Conservation (phyloP, 495 filamentous ascomycete species). For the Penicillium tannophilum region DNA sequence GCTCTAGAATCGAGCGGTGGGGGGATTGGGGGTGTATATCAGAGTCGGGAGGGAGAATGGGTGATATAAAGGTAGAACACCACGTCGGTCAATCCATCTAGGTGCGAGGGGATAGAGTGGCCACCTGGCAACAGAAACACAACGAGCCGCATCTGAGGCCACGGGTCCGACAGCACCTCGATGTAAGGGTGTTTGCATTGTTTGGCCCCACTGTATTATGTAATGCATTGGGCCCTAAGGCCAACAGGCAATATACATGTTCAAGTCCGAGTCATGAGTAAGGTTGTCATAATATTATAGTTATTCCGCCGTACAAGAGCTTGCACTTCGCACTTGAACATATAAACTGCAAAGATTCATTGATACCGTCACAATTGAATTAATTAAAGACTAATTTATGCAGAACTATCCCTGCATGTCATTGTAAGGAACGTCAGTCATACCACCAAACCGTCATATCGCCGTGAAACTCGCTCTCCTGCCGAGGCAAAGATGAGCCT, state of each 20-base stretch:
- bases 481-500: neutral
- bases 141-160: conserved; percentile 31
- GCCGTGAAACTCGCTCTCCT: neutral
- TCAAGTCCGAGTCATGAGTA: neutral
- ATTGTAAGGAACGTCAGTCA: neutral
- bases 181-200: conserved; percentile 25
- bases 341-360: neutral
- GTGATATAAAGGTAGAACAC: conserved; percentile 11
- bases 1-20: conserved; percentile 19
- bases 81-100: conserved; percentile 23
- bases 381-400: neutral
- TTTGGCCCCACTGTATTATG: conserved; percentile 16
- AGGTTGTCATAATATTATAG: neutral
- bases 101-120: conserved; percentile 34
- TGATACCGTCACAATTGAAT: neutral
- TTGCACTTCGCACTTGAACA: neutral
- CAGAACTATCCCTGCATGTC: neutral
- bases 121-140: conserved; percentile 44
- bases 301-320: too few relatives aligned
- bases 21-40: neutral
- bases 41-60: neutral
- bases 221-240: conserved; percentile 3
- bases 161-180: conserved; percentile 26
- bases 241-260: neutral
- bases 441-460: neutral